These are phyloP conservation scores for Penicillium longicatenatum DNA, from an alignment of 495 filamentous ascomycete species.

Conservation along the genomic window DNA sequence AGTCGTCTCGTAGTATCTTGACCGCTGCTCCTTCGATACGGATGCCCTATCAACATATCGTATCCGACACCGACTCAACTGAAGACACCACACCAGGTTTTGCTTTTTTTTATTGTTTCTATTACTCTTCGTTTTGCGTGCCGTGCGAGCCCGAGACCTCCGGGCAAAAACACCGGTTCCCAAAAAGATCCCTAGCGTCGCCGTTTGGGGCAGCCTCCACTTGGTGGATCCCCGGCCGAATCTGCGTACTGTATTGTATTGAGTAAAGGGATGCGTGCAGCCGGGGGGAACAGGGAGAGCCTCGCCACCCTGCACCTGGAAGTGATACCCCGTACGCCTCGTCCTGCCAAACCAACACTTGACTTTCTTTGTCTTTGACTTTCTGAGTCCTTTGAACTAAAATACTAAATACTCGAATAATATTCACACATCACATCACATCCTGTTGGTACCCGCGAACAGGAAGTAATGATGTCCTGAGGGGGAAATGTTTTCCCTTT, in stretches of 20 bases:
- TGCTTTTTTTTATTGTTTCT: conserved; percentile 7
- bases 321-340: conserved; percentile 8
- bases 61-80: neutral
- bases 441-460: neutral
- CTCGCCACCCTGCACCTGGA: conserved; percentile 18
- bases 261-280: conserved; percentile 22
- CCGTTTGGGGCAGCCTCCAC: conserved; percentile 30
- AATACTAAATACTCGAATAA: no score
- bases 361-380: conserved; percentile 1
- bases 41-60: neutral
- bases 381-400: neutral
- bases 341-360: neutral
- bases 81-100: conserved; percentile 12
- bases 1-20: conserved; percentile 14
- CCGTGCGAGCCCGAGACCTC: conserved; percentile 16
- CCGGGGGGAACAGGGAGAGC: conserved; percentile 22
- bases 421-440: no score
- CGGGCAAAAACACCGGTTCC: conserved; percentile 29
- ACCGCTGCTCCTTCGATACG: conserved; percentile 19
- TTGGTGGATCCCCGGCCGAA: conserved; percentile 22
- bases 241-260: conserved; percentile 9
- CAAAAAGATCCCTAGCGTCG: conserved; percentile 42
- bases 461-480: conserved; percentile 8
- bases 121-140: neutral
- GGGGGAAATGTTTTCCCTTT: conserved; percentile 3